phyloP scores from a whole-genome alignment of 108 stramenopile genomes.

The Skeletonema grethae region DNA sequence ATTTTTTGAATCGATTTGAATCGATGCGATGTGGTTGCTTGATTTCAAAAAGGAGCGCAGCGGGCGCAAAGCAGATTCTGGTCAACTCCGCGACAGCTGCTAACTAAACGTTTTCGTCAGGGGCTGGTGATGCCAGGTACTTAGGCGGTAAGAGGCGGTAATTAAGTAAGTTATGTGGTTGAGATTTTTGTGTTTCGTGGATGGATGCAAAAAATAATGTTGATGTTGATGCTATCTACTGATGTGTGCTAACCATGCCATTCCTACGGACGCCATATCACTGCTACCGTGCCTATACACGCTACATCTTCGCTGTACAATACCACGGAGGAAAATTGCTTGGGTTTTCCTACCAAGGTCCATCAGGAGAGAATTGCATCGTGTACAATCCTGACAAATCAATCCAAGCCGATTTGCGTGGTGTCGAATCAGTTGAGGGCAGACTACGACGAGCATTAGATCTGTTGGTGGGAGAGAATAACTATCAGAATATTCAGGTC shows the following conservation, averaged over 20 bases:
- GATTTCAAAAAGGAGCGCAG: neutral
- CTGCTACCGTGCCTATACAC: slow-evolving; percentile 45
- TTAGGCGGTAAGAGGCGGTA: no score
- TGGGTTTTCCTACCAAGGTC: slow-evolving; percentile 73
- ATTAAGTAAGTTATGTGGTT: no score
- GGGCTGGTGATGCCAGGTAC: no score
- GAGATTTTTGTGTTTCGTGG: no score
- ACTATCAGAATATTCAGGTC: slow-evolving; percentile 77
- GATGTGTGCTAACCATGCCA: neutral
- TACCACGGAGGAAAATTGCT: slow-evolving; percentile 74
- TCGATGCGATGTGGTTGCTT: neutral
- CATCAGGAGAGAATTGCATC: slow-evolving; percentile 59
- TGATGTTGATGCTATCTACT: neutral
- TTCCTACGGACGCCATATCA: neutral
- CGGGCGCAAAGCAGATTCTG: no score
- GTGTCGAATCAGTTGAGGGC: slow-evolving; percentile 71
- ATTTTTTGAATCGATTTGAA: no score
- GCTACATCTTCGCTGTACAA: slow-evolving; percentile 75
- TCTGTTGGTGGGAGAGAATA: slow-evolving; percentile 46
- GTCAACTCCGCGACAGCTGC: no score
- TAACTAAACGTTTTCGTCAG: no score
- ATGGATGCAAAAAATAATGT: no score
- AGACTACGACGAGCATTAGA: slow-evolving; percentile 66
- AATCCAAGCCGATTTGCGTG: slow-evolving; percentile 59
- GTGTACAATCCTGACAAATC: slow-evolving; percentile 40